Percentiles rank a stretch among this genome's conserved stretches.
Evolutionary conservation across 2,329 filamentous ascomycete species (phyloP).

Genomic region (Bipolaris gigantea): DNA sequence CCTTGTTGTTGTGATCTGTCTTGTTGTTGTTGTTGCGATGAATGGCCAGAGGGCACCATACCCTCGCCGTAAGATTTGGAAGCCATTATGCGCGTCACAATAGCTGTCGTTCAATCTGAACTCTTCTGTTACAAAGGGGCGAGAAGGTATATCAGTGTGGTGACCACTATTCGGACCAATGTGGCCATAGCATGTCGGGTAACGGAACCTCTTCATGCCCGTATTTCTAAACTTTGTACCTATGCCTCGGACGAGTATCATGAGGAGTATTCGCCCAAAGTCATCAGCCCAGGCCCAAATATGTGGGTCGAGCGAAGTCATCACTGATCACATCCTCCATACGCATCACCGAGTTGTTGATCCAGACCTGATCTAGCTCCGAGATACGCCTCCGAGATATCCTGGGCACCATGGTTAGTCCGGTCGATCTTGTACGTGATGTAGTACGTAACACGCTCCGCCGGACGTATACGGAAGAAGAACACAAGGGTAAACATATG

Average conservation of each 20-base stretch:
- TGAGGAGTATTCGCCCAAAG: background rate
- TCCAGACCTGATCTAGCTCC: constrained; percentile 4
- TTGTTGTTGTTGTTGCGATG: background rate
- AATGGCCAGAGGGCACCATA: background rate
- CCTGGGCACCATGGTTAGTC: constrained; percentile 1
- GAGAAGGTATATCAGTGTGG: constrained; percentile 1
- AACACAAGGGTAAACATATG: background rate
- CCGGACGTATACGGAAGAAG: constrained; percentile 1
- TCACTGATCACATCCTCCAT: background rate
- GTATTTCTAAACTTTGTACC: background rate
- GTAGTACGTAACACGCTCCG: background rate
- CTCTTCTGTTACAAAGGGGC: background rate
- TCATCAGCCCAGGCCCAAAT: background rate
- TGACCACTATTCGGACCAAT: background rate
- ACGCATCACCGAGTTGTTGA: background rate
- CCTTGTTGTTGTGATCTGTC: background rate
- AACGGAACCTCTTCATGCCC: constrained; percentile 2
- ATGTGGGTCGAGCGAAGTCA: background rate
- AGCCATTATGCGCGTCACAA: constrained; percentile 17
- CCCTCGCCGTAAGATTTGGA: constrained; percentile 14
- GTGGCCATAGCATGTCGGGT: constrained; percentile 8
- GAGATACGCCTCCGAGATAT: no score
- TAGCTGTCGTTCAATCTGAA: constrained; percentile 7
- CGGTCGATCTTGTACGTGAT: constrained; percentile 5
- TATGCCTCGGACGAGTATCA: background rate